Conservation (phyloP, 2,329 filamentous ascomycete species). For the Hyphodiscus sp. region DNA sequence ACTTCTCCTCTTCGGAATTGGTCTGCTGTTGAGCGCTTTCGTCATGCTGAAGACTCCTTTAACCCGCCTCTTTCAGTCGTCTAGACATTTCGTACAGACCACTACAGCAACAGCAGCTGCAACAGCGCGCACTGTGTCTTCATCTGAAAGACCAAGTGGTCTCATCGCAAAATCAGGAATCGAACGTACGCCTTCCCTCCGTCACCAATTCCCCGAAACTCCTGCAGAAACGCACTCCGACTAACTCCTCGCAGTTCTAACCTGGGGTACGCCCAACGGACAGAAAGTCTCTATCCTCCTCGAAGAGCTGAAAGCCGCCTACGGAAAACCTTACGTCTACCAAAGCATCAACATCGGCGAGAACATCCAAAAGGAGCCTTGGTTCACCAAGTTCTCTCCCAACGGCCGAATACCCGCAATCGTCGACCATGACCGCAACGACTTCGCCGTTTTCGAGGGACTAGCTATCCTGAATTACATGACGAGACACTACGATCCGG, state of each 20-base stretch:
- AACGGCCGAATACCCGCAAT: slow-evolving; percentile 62
- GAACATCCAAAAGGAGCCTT: slow-evolving; percentile 61
- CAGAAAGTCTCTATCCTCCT: slow-evolving; percentile 54
- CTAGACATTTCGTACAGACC: slow-evolving; percentile 14
- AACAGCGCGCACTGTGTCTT: slow-evolving; percentile 16
- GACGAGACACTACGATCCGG: slow-evolving; percentile 62
- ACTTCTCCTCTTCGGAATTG: background rate
- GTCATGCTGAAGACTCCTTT: slow-evolving; percentile 25
- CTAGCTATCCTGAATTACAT: slow-evolving; percentile 70
- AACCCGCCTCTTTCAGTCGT: slow-evolving; percentile 19
- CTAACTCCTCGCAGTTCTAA: slow-evolving; percentile 37
- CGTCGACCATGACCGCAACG: slow-evolving; percentile 57
- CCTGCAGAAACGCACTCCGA: too few species aligned
- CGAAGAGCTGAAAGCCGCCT: slow-evolving; percentile 60
- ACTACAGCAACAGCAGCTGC: background rate
- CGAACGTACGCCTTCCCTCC: slow-evolving; percentile 34
- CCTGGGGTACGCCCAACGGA: slow-evolving; percentile 48
- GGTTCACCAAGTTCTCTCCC: slow-evolving; percentile 56
- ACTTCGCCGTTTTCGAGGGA: slow-evolving; percentile 65
- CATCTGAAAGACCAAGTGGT: slow-evolving; percentile 39
- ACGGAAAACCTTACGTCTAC: slow-evolving; percentile 52
- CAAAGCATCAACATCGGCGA: slow-evolving; percentile 53
- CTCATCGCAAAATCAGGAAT: slow-evolving; percentile 57
- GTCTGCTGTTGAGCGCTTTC: background rate
- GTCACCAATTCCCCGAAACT: too few species aligned